Evolutionary conservation across 768 basidiomycete species (phyloP).

Genomic region (Leccinum rimulosum): DNA sequence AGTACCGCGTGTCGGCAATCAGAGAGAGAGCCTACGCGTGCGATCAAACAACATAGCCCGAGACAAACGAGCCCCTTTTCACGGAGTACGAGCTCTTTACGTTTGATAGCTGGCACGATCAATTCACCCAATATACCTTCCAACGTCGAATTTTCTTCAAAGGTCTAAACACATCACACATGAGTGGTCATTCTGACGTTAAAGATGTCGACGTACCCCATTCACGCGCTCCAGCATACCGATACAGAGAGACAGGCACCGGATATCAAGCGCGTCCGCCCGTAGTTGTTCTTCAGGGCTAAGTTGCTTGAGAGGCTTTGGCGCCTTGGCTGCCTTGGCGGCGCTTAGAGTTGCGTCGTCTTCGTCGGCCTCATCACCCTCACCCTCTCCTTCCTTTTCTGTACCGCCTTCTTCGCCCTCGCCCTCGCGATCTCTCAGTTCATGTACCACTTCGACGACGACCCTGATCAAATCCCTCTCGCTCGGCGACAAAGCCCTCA

Average conservation of each 20-base stretch:
- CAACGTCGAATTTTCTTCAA: conserved; percentile 67
- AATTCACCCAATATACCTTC: conserved; percentile 73
- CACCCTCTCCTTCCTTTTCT: conserved; percentile 33
- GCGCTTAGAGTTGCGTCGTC: conserved; percentile 4
- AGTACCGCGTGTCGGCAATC: not conserved
- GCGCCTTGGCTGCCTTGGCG: conserved; percentile 14
- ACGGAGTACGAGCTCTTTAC: conserved; percentile 71
- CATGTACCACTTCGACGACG: conserved; percentile 84
- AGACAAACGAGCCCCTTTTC: conserved; percentile 68
- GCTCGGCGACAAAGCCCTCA: conserved; percentile 64
- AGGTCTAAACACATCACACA: conserved; percentile 34
- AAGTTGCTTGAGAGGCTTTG: conserved; percentile 37
- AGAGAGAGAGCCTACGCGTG: conserved; percentile 31
- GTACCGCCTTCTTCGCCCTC: conserved; percentile 41
- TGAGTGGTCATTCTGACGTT: not conserved
- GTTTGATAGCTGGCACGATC: conserved; percentile 86
- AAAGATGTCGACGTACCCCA: conserved; percentile 49
- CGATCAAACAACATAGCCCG: conserved; percentile 76
- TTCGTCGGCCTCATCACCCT: conserved; percentile 10
- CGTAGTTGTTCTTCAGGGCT: conserved; percentile 57
- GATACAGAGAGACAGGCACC: conserved; percentile 74
- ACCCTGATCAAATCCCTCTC: conserved; percentile 87
- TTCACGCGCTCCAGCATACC: conserved; percentile 87
- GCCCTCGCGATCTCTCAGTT: conserved; percentile 50
- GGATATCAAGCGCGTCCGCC: conserved; percentile 64